Evolutionary conservation across 108 stramenopile genomes (phyloP), one percentile per base, ranked within the genome.

Genomic region (Pseudonitzschia delicatissima): DNA sequence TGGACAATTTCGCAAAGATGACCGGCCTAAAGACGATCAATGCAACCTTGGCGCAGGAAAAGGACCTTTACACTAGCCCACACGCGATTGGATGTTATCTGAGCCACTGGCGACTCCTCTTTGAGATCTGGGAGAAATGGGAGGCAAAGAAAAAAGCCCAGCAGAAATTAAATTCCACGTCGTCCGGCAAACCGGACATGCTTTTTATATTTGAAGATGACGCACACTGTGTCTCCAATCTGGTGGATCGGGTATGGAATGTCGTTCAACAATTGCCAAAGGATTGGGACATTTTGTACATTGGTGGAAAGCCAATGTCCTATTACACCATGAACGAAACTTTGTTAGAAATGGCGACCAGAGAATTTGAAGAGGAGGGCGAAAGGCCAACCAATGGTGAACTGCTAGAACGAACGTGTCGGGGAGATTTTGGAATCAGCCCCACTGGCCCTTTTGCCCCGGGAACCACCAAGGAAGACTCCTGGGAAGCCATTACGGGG

Each of bases 301-400:
- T 68, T 0, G 67, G 67, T 15, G 67, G 67, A 17, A 68, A 68
- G 45, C 67, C 67, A 29, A 42, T 68, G 13, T 58, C 67, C 27
- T 68, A 68, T 42, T 25, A 68, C 27, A 44, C 37, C 42, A 40
- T 33, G 28, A 37, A 25, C 6, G 23, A 61, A 40, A 42, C 39
- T 3, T 8, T 55, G 0, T 4, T 2, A n/a, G 53, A 45, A 45
- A 3, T n/a, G 18, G 5, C 45, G 17, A 51, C 50, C n/a, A 26
- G 21, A 23, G 25, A 18, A 25, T 12, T 51, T 4, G 21, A 23
- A 18, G 11, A 51, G 5, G 23, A 12, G 5, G 20, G 12, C 50
- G 2, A 23, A 12, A 18, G 53, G 32, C 53, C 53, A 12, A 12
- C 53, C n/a, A 33, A 51, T 25, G 3, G 2, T 0, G 44, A 68